Evolutionary conservation across 2,329 filamentous ascomycete genomes (phyloP), one percentile per base, ranked within the genome.

Genomic region (Sporothrix inflata): DNA sequence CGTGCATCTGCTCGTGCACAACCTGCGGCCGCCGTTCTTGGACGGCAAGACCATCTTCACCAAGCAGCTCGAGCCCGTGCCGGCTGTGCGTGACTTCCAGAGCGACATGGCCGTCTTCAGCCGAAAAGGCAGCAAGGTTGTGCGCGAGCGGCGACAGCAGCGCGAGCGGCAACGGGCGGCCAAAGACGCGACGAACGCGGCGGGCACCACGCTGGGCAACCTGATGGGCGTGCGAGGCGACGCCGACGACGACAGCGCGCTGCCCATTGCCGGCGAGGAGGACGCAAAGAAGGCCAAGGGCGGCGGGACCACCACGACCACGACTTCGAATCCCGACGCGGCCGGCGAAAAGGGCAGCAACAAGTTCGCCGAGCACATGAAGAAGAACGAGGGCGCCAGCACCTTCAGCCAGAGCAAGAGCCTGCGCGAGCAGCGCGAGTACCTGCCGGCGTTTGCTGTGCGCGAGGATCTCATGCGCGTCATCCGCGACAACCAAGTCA

Each of bases 81-180:
- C 95, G 0, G 97, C 96, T 0, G 93, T 99, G 16, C 89, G 92
- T 69, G 96, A 99, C 80, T 91, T 92, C 34, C 95, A 98, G 81
- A 99, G 97, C 79, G 96, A 99, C 79, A 97, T 99, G 96, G 96
- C 96, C 0, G 94, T 99, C 1, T 98, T 98, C 77, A 97, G 94
- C 82, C 89, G 95, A 57, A 98, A 98, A 80, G 96, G 96, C 0
- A 98, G 95, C 79, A 92, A 90, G 77, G 94, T 98, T 1, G 96
- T 99, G 14, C 93, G 92, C 78, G 96, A 99, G 77, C 91, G 92
- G 76, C 87, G 97, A 55, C 94, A 97, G 81, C 94, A 97, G 81
- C 92, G 94, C 74, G 96, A 99, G 80, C 89, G 96, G 55, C 93
- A 97, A 78, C 94, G 94, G 77, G 95, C 98, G 81, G 95, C 96